Evolutionary conservation across 2,329 filamentous ascomycete genomes (phyloP).

Genomic region (Ascochyta fabae): DNA sequence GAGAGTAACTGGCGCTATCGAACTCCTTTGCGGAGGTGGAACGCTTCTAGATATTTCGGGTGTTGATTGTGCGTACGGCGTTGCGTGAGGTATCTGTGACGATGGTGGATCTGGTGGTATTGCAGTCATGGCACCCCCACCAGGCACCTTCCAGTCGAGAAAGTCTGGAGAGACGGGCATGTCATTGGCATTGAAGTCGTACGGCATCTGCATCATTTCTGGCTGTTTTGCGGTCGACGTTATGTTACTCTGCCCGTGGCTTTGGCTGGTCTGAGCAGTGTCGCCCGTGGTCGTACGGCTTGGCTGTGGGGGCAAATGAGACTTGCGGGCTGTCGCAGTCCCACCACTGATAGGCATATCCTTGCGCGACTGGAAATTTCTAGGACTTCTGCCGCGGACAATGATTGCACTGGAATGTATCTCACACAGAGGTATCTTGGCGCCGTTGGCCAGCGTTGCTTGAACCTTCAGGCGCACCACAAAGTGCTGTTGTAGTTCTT

Average conservation of each 20-base stretch:
- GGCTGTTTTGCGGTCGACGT: conserved; percentile 38
- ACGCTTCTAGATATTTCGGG: conserved; percentile 57
- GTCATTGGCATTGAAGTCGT: conserved; percentile 51
- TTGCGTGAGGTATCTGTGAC: conserved; percentile 41
- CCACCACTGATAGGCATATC: conserved; percentile 87
- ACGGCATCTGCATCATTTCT: conserved; percentile 50
- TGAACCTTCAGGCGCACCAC: conserved; percentile 85
- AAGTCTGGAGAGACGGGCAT: conserved; percentile 51
- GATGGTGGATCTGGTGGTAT: conserved; percentile 50
- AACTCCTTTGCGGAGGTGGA: conserved; percentile 48
- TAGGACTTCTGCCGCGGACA: conserved; percentile 87
- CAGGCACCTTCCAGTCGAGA: conserved; percentile 54
- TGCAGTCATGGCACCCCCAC: conserved; percentile 51
- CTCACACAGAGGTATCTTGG: conserved; percentile 81
- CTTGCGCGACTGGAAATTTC: conserved; percentile 93
- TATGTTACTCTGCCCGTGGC: conserved; percentile 32
- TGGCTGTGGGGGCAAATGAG: conserved; percentile 44
- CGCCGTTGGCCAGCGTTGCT: conserved; percentile 82
- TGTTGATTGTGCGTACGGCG: conserved; percentile 59
- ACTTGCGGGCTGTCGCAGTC: conserved; percentile 76
- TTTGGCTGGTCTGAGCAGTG: conserved; percentile 38
- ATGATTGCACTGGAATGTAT: conserved; percentile 89
- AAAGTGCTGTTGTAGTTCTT: conserved; percentile 96
- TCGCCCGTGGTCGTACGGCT: conserved; percentile 48
- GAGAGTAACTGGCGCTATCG: conserved; percentile 60